A percentile compares a stretch with the other conserved stretches of the same genome.
Conservation (phyloP, 2,329 filamentous ascomycete genomes). For the Diaporthe capsici region DNA sequence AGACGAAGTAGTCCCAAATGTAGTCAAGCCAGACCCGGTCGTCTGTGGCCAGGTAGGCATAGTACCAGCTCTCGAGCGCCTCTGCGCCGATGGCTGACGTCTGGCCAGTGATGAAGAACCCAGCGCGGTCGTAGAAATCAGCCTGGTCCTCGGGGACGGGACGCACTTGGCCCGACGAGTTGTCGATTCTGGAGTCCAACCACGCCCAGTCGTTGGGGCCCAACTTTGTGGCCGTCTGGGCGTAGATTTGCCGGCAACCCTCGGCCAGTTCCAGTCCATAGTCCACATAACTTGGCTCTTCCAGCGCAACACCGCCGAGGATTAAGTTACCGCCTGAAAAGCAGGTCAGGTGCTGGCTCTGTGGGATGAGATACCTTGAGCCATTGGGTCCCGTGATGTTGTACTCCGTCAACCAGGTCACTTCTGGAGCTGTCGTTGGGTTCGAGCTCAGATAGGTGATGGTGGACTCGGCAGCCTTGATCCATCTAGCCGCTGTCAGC, state of each 20-base stretch:
- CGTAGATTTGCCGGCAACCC: slow-evolving; percentile 9
- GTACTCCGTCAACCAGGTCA: slow-evolving; percentile 3
- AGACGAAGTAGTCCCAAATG: slow-evolving; percentile 11
- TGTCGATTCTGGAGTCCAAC: slow-evolving; percentile 15
- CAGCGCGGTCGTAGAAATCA: slow-evolving; percentile 18
- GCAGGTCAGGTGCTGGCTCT: slow-evolving; percentile 24
- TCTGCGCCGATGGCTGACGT: slow-evolving; percentile 9
- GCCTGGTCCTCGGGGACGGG: slow-evolving; percentile 16
- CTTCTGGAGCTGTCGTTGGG: slow-evolving; percentile 17
- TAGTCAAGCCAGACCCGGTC: slow-evolving; percentile 15
- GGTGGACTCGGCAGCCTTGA: slow-evolving; percentile 27
- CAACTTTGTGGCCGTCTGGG: neutral
- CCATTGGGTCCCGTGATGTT: slow-evolving; percentile 17
- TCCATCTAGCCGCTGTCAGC: neutral
- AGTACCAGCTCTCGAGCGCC: slow-evolving; percentile 32
- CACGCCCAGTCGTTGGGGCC: slow-evolving; percentile 5
- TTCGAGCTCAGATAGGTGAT: slow-evolving; percentile 26
- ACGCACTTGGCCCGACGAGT: neutral
- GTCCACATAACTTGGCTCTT: slow-evolving; percentile 3
- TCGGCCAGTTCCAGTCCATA: slow-evolving; percentile 18
- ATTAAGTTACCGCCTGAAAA: slow-evolving; percentile 27
- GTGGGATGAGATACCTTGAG: neutral
- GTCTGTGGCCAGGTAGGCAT: slow-evolving; percentile 28
- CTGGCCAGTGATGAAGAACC: slow-evolving; percentile 21
- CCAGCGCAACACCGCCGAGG: slow-evolving; percentile 15